Base-by-base conservation (phyloP, 345 rosid species). In the Eucalyptus marginata region DNA sequence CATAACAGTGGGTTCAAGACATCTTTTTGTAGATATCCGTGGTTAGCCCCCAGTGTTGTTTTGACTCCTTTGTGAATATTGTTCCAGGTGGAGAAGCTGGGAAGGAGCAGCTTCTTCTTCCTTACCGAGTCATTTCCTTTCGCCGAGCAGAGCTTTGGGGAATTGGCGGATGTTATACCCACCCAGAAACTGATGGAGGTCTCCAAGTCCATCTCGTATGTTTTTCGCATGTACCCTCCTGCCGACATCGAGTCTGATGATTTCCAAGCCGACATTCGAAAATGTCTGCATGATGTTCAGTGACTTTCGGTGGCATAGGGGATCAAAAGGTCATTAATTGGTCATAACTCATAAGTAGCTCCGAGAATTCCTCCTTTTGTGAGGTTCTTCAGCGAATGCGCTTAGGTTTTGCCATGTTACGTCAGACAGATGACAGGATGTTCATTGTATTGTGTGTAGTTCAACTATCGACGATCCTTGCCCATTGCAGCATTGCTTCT, bases 31-130 rank as follows among this genome's bases (percentile, higher is more conserved):
- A 50, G 43, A 86, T 52, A 62, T 62, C 68, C 68, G 18, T 33
- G 43, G 16, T 49, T 62, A 15, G 27, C 64, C 50, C 46, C 88
- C n/a, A 20, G 15, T 49, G 64, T 84, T 36, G 49, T 52, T 50
- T 59, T 86, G 90, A 87, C 22, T 47, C 44, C 36, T 54, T 58
- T 44, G 43, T 87, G 46, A 43, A 24, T 58, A 31, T 79, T 88
- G 51, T 90, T 88, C 85, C 93, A 95, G 99, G 98, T 95, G 89
- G 99, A 97, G 91, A 95, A 92, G 92, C 31, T 96, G 91, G 99
- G 92, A 18, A 94, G 96, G 90, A 96, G 95, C 7, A 59, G 97
- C 92, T 97, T 97, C 96, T 97, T 97, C 93, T 96, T 95, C 92
- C 97, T 96, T 25, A 84, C 92, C 3, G 88, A 93, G 89, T 97